Conservation (phyloP, 1,284 basidiomycete genomes). For the Sporisorium graminicola region DNA sequence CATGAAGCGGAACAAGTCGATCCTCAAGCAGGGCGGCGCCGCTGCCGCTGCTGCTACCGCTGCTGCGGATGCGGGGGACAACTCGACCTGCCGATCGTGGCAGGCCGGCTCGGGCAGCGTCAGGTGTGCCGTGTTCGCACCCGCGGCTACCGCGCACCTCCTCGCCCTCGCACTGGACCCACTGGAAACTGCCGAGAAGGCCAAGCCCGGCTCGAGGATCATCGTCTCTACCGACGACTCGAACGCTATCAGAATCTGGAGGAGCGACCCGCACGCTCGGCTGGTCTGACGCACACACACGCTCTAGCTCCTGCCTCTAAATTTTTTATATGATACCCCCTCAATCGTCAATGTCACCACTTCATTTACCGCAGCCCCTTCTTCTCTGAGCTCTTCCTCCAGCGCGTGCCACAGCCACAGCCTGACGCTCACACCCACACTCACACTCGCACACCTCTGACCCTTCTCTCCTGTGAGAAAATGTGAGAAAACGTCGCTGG, state of each 20-base stretch:
- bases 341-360: not conserved
- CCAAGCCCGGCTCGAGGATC: conserved; percentile 48
- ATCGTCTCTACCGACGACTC: conserved; percentile 56
- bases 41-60: no score
- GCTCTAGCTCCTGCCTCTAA: no score
- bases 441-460: no score
- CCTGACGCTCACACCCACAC: no score
- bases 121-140: conserved; percentile 57
- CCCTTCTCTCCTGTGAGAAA: no score
- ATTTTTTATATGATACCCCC: not conserved
- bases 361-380: no score
- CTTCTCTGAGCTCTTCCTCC: no score
- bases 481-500: not conserved
- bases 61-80: conserved; percentile 10
- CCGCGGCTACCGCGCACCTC: conserved; percentile 28
- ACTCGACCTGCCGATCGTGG: conserved; percentile 45
- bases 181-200: conserved; percentile 10
- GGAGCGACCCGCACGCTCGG: conserved; percentile 37
- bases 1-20: conserved; percentile 34
- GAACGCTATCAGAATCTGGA: conserved; percentile 47
- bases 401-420: no score
- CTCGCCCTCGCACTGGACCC: conserved; percentile 46
- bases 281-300: conserved; percentile 12
- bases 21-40: not conserved
- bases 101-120: conserved; percentile 46